Percentiles rank a stretch among this genome's conserved stretches.
These are phyloP conservation scores for Acanthamoeba divionensis DNA, from an alignment of 208 protist genomes.

Conservation along the genomic window DNA sequence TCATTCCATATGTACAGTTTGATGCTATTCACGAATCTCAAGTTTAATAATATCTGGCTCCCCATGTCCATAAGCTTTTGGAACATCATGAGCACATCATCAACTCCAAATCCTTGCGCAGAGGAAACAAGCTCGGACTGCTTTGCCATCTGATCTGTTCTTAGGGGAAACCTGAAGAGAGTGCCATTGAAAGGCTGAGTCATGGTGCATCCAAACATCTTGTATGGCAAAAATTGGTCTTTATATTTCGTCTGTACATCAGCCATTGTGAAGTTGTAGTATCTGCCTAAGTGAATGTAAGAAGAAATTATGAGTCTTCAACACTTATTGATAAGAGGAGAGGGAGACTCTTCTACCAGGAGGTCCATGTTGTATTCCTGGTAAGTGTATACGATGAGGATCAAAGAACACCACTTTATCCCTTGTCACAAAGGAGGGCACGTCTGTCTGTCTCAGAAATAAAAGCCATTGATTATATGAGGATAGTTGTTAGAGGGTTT, in stretches of 20 bases:
- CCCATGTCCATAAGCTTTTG: slow-evolving; percentile 11
- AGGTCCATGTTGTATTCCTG: slow-evolving; percentile 31
- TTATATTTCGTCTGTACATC: slow-evolving; percentile 10
- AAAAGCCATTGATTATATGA: not conserved
- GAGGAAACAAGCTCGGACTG: not conserved
- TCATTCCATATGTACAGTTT: not conserved
- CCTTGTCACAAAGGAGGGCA: slow-evolving; percentile 2
- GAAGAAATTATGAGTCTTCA: not conserved
- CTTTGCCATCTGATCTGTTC: not conserved
- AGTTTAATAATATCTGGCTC: slow-evolving; percentile 14
- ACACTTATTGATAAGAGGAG: not conserved
- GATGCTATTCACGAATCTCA: not conserved
- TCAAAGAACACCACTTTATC: slow-evolving; percentile 34
- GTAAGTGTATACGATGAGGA: slow-evolving; percentile 26
- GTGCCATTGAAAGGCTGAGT: not conserved
- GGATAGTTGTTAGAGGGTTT: not conserved
- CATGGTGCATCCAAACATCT: slow-evolving; percentile 2
- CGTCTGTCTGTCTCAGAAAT: not conserved
- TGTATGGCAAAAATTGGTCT: not conserved
- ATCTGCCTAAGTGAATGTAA: slow-evolving; percentile 6
- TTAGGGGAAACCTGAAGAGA: slow-evolving; percentile 25
- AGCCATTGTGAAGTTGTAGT: slow-evolving; percentile 27
- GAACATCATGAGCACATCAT: not conserved
- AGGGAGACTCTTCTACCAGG: not conserved
- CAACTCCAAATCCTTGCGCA: not conserved